phyloP scores from a whole-genome alignment of 305 asterid genomes.

The Galium porrigens region DNA sequence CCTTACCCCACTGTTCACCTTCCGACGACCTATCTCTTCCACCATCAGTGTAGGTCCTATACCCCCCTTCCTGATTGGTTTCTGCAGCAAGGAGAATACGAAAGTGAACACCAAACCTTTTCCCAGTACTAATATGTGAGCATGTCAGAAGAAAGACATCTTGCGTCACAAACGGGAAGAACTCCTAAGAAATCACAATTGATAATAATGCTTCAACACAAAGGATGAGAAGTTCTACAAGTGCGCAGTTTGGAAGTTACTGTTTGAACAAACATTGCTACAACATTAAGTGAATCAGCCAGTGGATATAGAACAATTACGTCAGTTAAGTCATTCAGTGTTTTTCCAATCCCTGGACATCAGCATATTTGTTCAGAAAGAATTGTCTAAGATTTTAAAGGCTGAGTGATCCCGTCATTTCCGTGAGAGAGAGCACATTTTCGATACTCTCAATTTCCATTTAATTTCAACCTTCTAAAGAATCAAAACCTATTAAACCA shows the following conservation, averaged over 20 bases:
- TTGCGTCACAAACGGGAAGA: slow-evolving; percentile 5
- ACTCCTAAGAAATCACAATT: background rate
- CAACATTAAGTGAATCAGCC: background rate
- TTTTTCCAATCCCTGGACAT: background rate
- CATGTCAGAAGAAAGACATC: background rate
- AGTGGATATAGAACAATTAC: no score
- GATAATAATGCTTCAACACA: background rate
- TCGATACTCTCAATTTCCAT: background rate
- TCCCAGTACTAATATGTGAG: background rate
- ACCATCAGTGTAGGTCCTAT: slow-evolving; percentile 71
- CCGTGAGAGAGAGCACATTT: background rate
- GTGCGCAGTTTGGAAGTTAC: background rate
- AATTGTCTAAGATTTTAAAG: background rate
- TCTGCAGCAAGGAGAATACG: slow-evolving; percentile 35
- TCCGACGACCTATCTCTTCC: slow-evolving; percentile 74
- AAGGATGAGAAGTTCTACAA: background rate
- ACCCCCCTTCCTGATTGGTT: slow-evolving; percentile 76
- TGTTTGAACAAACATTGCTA: background rate
- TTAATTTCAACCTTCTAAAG: background rate
- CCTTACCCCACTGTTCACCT: slow-evolving; percentile 59
- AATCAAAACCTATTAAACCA: background rate
- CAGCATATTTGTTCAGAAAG: background rate
- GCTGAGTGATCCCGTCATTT: background rate
- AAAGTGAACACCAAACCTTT: background rate
- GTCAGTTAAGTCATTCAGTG: background rate